These are phyloP conservation scores for Suillus subalutaceus DNA, from an alignment of 768 basidiomycete species.

Conservation along the genomic window DNA sequence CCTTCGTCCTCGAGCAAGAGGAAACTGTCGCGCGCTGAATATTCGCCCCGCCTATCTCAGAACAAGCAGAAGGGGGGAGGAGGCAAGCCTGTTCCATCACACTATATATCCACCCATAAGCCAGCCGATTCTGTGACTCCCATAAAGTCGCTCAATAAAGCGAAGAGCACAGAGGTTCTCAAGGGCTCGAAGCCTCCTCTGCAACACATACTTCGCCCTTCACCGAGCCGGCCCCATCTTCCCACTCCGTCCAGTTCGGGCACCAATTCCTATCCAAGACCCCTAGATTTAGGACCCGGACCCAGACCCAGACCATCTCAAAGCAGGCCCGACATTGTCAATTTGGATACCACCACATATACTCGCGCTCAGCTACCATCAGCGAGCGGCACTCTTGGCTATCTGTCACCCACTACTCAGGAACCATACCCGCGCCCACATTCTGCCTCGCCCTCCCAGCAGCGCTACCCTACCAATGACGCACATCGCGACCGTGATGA, in stretches of 20 bases:
- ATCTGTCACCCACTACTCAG: slow-evolving; percentile 47
- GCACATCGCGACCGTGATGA: slow-evolving; percentile 30
- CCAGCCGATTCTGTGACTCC: slow-evolving; percentile 40
- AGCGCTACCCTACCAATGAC: slow-evolving; percentile 29
- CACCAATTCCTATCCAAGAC: slow-evolving; percentile 19
- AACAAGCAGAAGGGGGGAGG: slow-evolving; percentile 20
- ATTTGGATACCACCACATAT: slow-evolving; percentile 20
- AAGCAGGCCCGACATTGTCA: slow-evolving; percentile 23
- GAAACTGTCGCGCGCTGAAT: slow-evolving; percentile 23
- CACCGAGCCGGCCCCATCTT: slow-evolving; percentile 35
- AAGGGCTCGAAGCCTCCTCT: slow-evolving; percentile 20
- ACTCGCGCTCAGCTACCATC: slow-evolving; percentile 22
- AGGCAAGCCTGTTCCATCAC: slow-evolving; percentile 28
- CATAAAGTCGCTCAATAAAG: slow-evolving; percentile 24
- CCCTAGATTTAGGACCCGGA: slow-evolving; percentile 22
- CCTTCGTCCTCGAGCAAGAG: slow-evolving; percentile 23
- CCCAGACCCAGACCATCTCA: slow-evolving; percentile 31
- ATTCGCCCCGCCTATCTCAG: slow-evolving; percentile 25
- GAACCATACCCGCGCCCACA: slow-evolving; percentile 67
- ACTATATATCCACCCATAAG: slow-evolving; percentile 27
- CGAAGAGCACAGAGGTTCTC: slow-evolving; percentile 33
- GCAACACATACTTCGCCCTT: slow-evolving; percentile 26
- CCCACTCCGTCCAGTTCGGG: slow-evolving; percentile 20
- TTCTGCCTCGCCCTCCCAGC: slow-evolving; percentile 50
- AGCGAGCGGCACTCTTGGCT: slow-evolving; percentile 22